Base-by-base conservation (phyloP, 768 basidiomycete genomes). In the Neoboletus subvelutipes region DNA sequence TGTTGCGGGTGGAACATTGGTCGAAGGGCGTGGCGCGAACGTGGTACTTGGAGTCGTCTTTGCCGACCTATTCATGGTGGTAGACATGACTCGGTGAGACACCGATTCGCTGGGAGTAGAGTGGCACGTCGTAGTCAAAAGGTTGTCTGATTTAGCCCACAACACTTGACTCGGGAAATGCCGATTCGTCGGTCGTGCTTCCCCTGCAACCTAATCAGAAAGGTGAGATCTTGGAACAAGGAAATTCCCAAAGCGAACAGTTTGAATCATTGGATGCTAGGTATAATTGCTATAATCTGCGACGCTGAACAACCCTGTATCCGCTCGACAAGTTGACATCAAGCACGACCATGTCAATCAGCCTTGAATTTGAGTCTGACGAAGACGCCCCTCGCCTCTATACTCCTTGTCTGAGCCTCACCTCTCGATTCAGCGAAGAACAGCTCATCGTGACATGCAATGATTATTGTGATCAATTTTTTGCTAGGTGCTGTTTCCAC, bases 1-100 rank as follows among this genome's bases (percentile, higher is more conserved):
- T 6, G 78, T 72, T 2, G 88, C 70, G 0, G 84, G 77, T 1
- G 87, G 85, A 6, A 90, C 71, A 1, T 79, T 73, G 0, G 83
- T 82, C 2, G 85, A 71, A 0, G 83, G 72, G 49, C 81, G 81
- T n/a, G 77, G 63, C 1, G 62, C 61, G 31, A 68, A 61, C 20
- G 61, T 67, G 1, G 72, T 71, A 24, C 70, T 45, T 9, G 57
- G 18, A 9, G 42, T 42, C 24, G 45, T 50, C 51, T 37, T 57
- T 20, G 48, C 39, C n/a, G 49, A 42, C 12, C 29, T 45, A 29
- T 48, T 57, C 6, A 48, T 1, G 5, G 29, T 49, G 36, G 52
- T 26, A n/a, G 52, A 61, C 65, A 57, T 57, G 51, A 5, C 28
- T 24, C 5, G 33, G 42, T 28, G 52, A 52, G 36, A 34, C 52